Evolutionary conservation across 495 filamentous ascomycete genomes (phyloP), one percentile per base, ranked within the genome.

Genomic region (Barbatosphaeria neglecta): DNA sequence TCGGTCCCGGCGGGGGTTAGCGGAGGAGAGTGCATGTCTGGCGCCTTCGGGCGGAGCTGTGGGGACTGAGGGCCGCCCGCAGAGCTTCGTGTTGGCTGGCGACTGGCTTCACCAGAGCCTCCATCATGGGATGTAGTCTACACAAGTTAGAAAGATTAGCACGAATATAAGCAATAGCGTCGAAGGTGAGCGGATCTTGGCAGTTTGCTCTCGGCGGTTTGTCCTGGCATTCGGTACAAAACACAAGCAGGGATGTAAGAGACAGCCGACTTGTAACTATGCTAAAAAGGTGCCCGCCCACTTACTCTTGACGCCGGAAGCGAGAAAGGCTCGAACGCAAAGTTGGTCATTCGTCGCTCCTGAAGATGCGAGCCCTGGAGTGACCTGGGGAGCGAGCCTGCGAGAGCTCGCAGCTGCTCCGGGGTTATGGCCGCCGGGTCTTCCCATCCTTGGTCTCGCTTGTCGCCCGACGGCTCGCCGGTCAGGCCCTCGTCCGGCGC

Each of bases 271-370:
- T n/a, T n/a, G n/a, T n/a, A n/a, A n/a, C n/a, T n/a, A n/a, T n/a
- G n/a, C n/a, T n/a, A n/a, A n/a, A n/a, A n/a, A n/a, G n/a, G n/a
- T n/a, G n/a, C n/a, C n/a, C n/a, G n/a, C n/a, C n/a, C 22, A 76
- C 85, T 59, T 79, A 90, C 89, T 67, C 86, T 78, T 24, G 87
- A 93, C 22, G 79, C 69, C n/a, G 88, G 88, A 27, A 95, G 67
- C 31, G 89, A 95, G 37, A 93, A 75, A 20, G 89, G 81, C 53
- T 94, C 89, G 61, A 89, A 95, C 5, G 78, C 78, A 60, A 86
- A 94, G 54, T 87, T 84, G 50, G 81, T 83, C 65, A 90, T 77
- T n/a, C 88, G 80, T 22, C 77, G 75, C 55, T 85, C 80, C 62
- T 95, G 89, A 48, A 92, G 70, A 56, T 82, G 77, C 17, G 84